phyloP scores from a whole-genome alignment of 257 asterid species.

The Solanum pinnatisectum region DNA sequence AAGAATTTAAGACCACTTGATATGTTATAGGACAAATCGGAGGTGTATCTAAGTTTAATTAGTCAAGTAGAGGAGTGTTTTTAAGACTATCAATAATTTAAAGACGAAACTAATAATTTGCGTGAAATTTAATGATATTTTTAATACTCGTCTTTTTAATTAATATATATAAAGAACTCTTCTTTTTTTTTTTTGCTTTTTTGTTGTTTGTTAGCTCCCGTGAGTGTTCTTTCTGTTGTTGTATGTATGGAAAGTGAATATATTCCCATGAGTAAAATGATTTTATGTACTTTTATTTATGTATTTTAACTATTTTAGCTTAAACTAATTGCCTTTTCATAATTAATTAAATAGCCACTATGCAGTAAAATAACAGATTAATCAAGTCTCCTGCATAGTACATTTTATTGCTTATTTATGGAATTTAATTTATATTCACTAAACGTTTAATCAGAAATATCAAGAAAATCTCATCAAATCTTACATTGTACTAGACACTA shows the following conservation, averaged over 20 bases:
- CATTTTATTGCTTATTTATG: not conserved
- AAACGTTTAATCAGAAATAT: not conserved
- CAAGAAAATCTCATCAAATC: not conserved
- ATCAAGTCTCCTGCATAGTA: not conserved
- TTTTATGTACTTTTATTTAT: not conserved
- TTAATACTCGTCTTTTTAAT: not conserved
- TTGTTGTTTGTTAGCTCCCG: slow-evolving; percentile 16
- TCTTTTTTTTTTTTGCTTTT: not conserved
- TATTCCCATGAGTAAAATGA: slow-evolving; percentile 1
- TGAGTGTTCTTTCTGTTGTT: slow-evolving; percentile 7
- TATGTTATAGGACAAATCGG: not conserved
- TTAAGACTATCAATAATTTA: not conserved
- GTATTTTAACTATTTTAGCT: not conserved
- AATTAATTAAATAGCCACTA: not conserved
- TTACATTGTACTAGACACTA: not conserved
- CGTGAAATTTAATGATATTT: too few species aligned
- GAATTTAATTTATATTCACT: not conserved
- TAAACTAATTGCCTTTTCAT: not conserved
- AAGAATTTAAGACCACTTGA: not conserved
- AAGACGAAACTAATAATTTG: not conserved
- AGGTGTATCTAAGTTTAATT: too few species aligned
- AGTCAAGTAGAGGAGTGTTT: too few species aligned
- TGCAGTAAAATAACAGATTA: not conserved
- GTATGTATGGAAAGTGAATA: slow-evolving; percentile 12
- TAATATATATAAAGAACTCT: not conserved